These are phyloP conservation scores for Hirsutella rhossiliensis DNA, from an alignment of 2,329 filamentous ascomycete species.

Conservation along the genomic window DNA sequence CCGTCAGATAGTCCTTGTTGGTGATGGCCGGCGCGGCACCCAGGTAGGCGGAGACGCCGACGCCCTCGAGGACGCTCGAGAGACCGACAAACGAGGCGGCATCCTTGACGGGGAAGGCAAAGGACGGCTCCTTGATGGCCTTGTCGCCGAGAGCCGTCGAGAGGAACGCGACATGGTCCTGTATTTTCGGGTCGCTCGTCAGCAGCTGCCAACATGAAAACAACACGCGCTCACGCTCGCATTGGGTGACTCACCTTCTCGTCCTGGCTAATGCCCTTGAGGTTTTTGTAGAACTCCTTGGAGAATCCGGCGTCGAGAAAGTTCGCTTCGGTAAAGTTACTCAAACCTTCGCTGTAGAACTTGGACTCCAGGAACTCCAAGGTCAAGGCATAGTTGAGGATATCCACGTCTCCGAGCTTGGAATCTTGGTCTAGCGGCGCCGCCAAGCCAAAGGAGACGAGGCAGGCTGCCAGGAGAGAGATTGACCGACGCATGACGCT, in stretches of 20 bases:
- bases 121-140: constrained; percentile 41
- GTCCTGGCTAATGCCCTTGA: constrained; percentile 43
- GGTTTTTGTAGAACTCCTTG: constrained; percentile 41
- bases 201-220: background rate
- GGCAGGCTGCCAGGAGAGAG: constrained; percentile 2
- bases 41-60: constrained; percentile 52
- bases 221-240: background rate
- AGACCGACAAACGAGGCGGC: constrained; percentile 47
- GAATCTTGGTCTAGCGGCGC: background rate
- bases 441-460: constrained; percentile 1
- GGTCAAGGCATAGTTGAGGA: constrained; percentile 34
- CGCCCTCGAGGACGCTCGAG: constrained; percentile 51
- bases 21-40: constrained; percentile 49
- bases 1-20: constrained; percentile 43
- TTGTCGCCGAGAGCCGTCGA: constrained; percentile 23
- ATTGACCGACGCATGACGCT: constrained; percentile 3
- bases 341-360: constrained; percentile 50
- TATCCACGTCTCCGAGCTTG: constrained; percentile 8
- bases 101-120: constrained; percentile 47
- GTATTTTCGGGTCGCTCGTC: background rate
- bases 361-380: constrained; percentile 47
- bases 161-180: constrained; percentile 1
- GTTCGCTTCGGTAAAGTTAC: constrained; percentile 40
- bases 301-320: constrained; percentile 40
- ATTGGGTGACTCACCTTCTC: constrained; percentile 17